Evolutionary conservation across 306 rosid genomes (phyloP).

Genomic region (Alnus glutinosa): DNA sequence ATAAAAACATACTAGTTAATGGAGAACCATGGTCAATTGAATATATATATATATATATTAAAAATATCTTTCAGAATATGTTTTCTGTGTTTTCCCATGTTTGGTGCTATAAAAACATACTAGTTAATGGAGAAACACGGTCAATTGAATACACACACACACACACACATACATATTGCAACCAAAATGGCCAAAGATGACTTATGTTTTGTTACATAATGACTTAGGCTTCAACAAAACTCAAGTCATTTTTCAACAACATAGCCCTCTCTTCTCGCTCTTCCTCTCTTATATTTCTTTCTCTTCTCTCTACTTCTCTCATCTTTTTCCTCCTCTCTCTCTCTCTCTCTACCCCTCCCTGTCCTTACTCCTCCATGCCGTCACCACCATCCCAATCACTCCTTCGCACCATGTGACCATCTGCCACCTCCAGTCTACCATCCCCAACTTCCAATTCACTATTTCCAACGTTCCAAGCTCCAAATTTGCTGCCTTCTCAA

Average conservation of each 20-base stretch:
- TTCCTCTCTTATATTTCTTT: not conserved
- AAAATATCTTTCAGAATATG: not conserved
- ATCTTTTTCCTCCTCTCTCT: no score
- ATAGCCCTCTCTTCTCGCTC: not conserved
- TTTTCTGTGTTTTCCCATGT: not conserved
- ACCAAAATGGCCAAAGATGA: not conserved
- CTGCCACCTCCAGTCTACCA: not conserved
- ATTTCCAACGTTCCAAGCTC: not conserved
- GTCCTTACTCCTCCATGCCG: not conserved
- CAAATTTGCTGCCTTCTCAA: not conserved
- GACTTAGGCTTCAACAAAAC: not conserved
- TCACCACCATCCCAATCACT: not conserved
- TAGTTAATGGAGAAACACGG: not conserved
- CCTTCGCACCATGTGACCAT: not conserved
- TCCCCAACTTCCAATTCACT: no score
- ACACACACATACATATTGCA: no score
- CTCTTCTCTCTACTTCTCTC: not conserved
- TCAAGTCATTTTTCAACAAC: not conserved
- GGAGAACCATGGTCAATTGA: not conserved
- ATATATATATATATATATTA: not conserved
- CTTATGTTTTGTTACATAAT: not conserved
- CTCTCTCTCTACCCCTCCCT: not conserved
- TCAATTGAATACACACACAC: not conserved
- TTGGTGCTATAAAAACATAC: not conserved
- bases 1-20: not conserved